Conservation (phyloP, 2,329 filamentous ascomycete species). For the Stachybotrys elegans region DNA sequence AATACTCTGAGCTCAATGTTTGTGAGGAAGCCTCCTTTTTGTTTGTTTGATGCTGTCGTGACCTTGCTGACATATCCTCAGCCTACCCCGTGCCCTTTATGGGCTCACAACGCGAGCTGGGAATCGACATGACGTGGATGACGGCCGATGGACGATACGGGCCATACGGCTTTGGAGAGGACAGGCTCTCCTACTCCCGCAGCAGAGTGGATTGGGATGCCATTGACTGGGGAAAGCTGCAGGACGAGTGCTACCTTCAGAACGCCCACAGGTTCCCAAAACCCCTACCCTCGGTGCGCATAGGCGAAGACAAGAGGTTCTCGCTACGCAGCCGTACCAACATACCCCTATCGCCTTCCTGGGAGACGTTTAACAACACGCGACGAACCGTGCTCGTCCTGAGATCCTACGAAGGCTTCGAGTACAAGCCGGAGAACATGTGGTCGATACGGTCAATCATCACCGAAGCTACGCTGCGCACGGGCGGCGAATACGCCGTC, state of each 20-base stretch:
- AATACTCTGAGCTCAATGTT: constrained; percentile 8
- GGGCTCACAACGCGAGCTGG: constrained; percentile 24
- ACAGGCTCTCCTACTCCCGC: constrained; percentile 16
- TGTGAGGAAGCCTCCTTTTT: constrained; percentile 4
- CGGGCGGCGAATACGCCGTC: constrained; percentile 59
- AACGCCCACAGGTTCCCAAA: constrained; percentile 47
- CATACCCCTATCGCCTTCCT: constrained; percentile 10
- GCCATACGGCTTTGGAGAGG: constrained; percentile 23
- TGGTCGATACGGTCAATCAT: constrained; percentile 61
- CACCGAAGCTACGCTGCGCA: constrained; percentile 54
- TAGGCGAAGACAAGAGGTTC: constrained; percentile 12
- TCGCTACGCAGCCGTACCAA: constrained; percentile 11
- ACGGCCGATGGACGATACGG: constrained; percentile 20
- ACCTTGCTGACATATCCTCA: constrained; percentile 10
- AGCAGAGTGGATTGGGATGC: constrained; percentile 22
- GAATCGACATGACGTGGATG: constrained; percentile 24
- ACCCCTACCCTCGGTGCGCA: constrained; percentile 4
- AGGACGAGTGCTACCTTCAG: constrained; percentile 32
- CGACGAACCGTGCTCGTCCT: constrained; percentile 18
- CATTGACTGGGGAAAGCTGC: constrained; percentile 29
- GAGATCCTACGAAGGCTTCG: constrained; percentile 36
- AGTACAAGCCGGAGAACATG: constrained; percentile 56
- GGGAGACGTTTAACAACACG: constrained; percentile 21
- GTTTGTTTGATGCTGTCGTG: too few relatives aligned
- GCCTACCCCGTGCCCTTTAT: constrained; percentile 23